phyloP scores from a whole-genome alignment of 73 alveolate species.

The Halteria grandinella region DNA sequence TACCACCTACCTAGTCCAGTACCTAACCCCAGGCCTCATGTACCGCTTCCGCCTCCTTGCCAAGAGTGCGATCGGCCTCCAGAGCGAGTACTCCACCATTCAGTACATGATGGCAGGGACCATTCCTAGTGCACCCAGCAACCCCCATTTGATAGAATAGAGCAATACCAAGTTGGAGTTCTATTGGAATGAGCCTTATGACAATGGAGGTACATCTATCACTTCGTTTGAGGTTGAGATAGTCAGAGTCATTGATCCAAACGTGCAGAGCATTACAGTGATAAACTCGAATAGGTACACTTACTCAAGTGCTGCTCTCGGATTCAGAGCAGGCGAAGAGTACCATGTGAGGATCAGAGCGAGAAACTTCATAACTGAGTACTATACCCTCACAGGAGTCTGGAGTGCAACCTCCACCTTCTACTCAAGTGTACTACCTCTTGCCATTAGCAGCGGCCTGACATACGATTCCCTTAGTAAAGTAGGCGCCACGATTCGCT shows the following conservation, averaged over 20 bases:
- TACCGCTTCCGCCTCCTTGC: slow-evolving; percentile 60
- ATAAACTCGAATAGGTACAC: slow-evolving; percentile 21
- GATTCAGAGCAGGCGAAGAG: slow-evolving; percentile 41
- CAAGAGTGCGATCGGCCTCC: slow-evolving; percentile 35
- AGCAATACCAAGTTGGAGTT: slow-evolving; percentile 22
- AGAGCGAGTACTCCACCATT: slow-evolving; percentile 30
- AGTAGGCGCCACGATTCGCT: slow-evolving; percentile 48
- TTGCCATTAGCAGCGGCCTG: background rate
- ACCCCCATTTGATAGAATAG: slow-evolving; percentile 19
- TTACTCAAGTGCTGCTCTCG: background rate
- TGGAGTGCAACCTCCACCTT: slow-evolving; percentile 54
- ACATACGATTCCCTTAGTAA: slow-evolving; percentile 34
- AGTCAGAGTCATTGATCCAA: slow-evolving; percentile 33
- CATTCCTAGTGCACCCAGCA: slow-evolving; percentile 65
- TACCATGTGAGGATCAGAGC: slow-evolving; percentile 46
- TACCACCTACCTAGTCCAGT: slow-evolving; percentile 33
- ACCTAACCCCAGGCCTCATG: slow-evolving; percentile 58
- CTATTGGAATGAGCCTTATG: slow-evolving; percentile 80
- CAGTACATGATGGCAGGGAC: slow-evolving; percentile 68
- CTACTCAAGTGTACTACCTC: slow-evolving; percentile 29
- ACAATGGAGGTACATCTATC: slow-evolving; percentile 77
- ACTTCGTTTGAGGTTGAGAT: slow-evolving; percentile 61
- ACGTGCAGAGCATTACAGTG: background rate
- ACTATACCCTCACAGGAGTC: slow-evolving; percentile 8
- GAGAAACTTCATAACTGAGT: slow-evolving; percentile 58